These are phyloP conservation scores for Caloboletus firmus DNA, from an alignment of 1,284 basidiomycete species.

Conservation along the genomic window DNA sequence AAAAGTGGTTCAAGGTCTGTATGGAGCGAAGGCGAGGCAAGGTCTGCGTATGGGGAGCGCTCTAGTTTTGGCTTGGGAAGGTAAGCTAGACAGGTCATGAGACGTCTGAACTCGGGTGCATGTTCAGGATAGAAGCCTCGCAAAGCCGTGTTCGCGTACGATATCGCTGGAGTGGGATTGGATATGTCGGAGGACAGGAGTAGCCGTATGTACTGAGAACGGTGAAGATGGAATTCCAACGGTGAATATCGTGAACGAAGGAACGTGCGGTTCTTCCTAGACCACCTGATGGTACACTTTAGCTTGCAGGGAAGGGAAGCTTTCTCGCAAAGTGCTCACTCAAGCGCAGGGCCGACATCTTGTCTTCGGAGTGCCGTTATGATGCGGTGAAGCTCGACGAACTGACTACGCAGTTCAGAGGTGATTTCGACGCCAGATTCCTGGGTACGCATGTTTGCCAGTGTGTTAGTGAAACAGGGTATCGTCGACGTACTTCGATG, in stretches of 20 bases:
- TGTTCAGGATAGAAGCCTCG: constrained; percentile 67
- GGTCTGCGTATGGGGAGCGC: constrained; percentile 71
- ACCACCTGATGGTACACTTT: constrained; percentile 59
- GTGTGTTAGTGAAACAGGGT: neutral
- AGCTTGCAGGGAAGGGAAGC: constrained; percentile 7
- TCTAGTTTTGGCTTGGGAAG: constrained; percentile 64
- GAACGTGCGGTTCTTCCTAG: constrained; percentile 62
- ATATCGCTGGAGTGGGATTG: constrained; percentile 58
- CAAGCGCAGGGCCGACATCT: constrained; percentile 72
- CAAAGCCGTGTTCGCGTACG: constrained; percentile 73
- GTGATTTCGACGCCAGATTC: constrained; percentile 70
- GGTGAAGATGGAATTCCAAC: constrained; percentile 84
- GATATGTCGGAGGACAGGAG: constrained; percentile 60
- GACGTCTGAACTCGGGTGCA: constrained; percentile 65
- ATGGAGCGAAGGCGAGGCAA: constrained; percentile 68
- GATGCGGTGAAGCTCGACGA: constrained; percentile 74
- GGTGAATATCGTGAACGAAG: constrained; percentile 69
- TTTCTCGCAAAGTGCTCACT: constrained; percentile 44
- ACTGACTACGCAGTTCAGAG: constrained; percentile 55
- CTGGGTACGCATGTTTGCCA: constrained; percentile 39
- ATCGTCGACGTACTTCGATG: constrained; percentile 51
- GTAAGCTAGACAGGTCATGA: constrained; percentile 78
- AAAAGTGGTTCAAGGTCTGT: constrained; percentile 80
- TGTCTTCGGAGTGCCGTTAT: constrained; percentile 65
- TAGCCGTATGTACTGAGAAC: constrained; percentile 79